phyloP scores from a whole-genome alignment of 345 rosid genomes.

The Psidium guajava region DNA sequence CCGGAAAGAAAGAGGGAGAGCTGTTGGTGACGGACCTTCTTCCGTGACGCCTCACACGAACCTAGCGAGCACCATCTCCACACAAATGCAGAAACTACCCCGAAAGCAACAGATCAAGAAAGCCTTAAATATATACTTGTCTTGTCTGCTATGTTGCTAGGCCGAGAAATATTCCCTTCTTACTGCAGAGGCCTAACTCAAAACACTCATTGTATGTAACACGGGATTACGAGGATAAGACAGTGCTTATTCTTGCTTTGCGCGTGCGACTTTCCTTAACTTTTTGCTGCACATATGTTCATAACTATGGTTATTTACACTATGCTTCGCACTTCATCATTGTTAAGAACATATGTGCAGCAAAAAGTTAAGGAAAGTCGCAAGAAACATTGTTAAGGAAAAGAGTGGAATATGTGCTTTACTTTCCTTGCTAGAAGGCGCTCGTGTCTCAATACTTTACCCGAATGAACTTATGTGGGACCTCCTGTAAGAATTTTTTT shows the following conservation, averaged over 20 bases:
- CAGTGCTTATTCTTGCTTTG: background rate
- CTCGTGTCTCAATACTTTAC: too few species aligned
- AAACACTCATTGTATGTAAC: background rate
- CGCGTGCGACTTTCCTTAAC: background rate
- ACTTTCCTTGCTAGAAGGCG: too few species aligned
- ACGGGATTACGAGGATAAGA: background rate
- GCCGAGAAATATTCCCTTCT: background rate
- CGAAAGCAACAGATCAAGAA: background rate
- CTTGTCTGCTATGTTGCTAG: background rate
- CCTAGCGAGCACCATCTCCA: fast-evolving
- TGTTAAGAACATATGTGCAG: too few species aligned
- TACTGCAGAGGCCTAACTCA: background rate
- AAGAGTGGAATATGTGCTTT: too few species aligned
- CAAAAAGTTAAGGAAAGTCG: too few species aligned
- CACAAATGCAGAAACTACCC: background rate
- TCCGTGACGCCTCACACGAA: background rate
- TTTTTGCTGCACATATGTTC: too few species aligned
- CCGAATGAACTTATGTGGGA: too few species aligned
- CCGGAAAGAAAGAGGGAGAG: background rate
- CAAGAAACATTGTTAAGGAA: too few species aligned
- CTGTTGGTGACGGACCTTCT: background rate
- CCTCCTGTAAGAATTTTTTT: too few species aligned
- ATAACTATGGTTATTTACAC: too few species aligned
- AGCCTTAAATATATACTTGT: background rate
- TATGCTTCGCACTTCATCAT: too few species aligned